phyloP scores from a whole-genome alignment of 2,329 filamentous ascomycete species.

The Westerdykella ornata region DNA sequence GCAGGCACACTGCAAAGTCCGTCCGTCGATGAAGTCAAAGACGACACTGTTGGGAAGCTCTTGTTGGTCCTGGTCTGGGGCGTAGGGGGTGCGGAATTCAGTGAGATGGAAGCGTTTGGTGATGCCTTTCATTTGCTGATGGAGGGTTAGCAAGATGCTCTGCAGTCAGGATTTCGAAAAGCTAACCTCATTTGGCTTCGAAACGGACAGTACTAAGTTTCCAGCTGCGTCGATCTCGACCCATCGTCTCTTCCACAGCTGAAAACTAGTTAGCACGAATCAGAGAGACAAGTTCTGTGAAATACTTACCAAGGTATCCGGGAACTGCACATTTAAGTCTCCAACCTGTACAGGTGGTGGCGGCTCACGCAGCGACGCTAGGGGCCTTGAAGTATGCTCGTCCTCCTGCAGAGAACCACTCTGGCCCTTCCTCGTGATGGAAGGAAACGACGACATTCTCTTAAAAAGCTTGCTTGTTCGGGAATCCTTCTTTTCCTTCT shows the following conservation, averaged over 20 bases:
- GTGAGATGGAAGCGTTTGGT: conserved; percentile 78
- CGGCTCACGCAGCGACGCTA: conserved; percentile 35
- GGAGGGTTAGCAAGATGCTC: conserved; percentile 16
- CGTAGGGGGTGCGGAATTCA: conserved; percentile 71
- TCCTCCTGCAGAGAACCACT: conserved; percentile 34
- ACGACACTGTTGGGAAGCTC: conserved; percentile 83
- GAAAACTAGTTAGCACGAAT: conserved; percentile 5
- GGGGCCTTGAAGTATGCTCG: conserved; percentile 19
- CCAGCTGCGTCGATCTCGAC: conserved; percentile 79
- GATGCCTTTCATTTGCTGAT: conserved; percentile 46
- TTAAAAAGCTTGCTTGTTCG: conserved; percentile 59
- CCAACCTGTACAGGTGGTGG: conserved; percentile 64
- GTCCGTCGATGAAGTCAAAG: conserved; percentile 56
- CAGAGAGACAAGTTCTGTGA: neutral
- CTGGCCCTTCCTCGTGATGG: conserved; percentile 46
- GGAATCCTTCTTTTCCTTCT: conserved; percentile 49
- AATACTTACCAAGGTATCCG: conserved; percentile 66
- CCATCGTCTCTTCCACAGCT: conserved; percentile 88
- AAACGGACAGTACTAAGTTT: conserved; percentile 70
- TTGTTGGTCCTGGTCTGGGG: conserved; percentile 84
- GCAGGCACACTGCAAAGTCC: conserved; percentile 55
- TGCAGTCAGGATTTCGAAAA: neutral
- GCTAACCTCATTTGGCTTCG: conserved; percentile 51
- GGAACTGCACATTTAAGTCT: conserved; percentile 95
- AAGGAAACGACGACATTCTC: conserved; percentile 58